Base-by-base conservation (phyloP, 768 basidiomycete species). In the Daedaleopsis nitida region DNA sequence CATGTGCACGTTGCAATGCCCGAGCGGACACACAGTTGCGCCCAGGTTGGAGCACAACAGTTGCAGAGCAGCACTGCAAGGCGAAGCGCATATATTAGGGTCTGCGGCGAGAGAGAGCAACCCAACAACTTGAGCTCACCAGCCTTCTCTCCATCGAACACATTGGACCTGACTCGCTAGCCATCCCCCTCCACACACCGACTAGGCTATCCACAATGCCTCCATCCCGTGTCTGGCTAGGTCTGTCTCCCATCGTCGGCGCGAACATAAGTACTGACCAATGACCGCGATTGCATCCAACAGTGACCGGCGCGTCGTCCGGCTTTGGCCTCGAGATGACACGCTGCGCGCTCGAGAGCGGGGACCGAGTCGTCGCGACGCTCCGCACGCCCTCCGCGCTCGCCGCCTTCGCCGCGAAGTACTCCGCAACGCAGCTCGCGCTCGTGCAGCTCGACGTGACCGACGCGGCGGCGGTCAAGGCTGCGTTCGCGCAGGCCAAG, bases 331-430 rank as follows among this genome's bases (percentile, higher is more conserved):
- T 70, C 6, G 58, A 66, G 11, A 69, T 77, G 34, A 70, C 70
- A 16, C 75, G 79, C 60, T 37, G 62, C 12, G 76, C 70, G 44
- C 70, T 82, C 24, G 58, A 59, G 17, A 69, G 69, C 8, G 80
- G 81, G 44, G 79, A 80, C 57, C 75, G 55, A 11, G 78, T 74
- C 50, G 72, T 79, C 50, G 81, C 82, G 8, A 79, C 80, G 19
- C 63, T 78, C 37, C 77, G 80, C 52, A 72, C 70, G 59, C 79
- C 80, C 1, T 72, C 66, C 8, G 65, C 55, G 10, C 69, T 82
- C 49, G 59, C 64, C 19, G 71, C 73, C 42, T 75, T 74, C 24
- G 47, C 60, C 3, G 54, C 63, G 0, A 52, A 69, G 27, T 76
- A 77, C 59, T 38, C 70, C 27, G 16, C 67, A 19, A 65, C 71